Evolutionary conservation across 345 rosid species (phyloP), one percentile per base, ranked within the genome.

Genomic region (Microthlaspi erraticum): DNA sequence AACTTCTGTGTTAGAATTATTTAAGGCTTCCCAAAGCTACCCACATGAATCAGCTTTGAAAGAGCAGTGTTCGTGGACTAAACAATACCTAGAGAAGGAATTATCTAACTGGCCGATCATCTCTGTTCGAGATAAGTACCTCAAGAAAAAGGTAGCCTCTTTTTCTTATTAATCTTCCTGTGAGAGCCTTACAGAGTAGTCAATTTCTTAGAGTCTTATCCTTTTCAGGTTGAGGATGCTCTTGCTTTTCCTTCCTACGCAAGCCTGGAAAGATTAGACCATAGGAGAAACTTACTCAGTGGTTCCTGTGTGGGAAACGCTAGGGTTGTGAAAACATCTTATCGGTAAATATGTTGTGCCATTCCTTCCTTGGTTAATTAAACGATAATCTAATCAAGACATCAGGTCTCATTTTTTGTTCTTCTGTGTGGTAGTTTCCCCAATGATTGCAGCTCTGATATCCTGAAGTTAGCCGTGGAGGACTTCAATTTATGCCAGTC

Each of bases 401-500:
- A 26, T 18, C n/a, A 4, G 4, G 8, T 55, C 60, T 61, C 48
- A 38, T 44, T 17, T 1, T 38, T 20, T 10, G 26, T 33, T 49
- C 34, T 49, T 77, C 72, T 16, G 17, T 57, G 8, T 86, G 46
- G 71, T 80, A 90, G 97, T 37, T 83, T 73, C 16, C 51, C 41
- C 10, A 81, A 73, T 71, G 19, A 74, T 16, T 71, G 78, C 41
- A 80, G 78, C 71, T 66, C 82, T 39, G 86, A 80, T 74, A 77
- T 86, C 77, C 77, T 84, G 70, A 85, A 81, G 64, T 42, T 93
- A 79, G 93, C 96, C 4, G 84, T 74, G 56, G 89, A 81, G 20
- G 88, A 88, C 79, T 90, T 87, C 85, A 90, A 86, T 76, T 71
- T 51, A 59, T 83, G 89, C 71, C 97, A 87, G 76, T 81, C 83